Conservation (phyloP, 2,329 filamentous ascomycete species). For the Venturia nashicola region DNA sequence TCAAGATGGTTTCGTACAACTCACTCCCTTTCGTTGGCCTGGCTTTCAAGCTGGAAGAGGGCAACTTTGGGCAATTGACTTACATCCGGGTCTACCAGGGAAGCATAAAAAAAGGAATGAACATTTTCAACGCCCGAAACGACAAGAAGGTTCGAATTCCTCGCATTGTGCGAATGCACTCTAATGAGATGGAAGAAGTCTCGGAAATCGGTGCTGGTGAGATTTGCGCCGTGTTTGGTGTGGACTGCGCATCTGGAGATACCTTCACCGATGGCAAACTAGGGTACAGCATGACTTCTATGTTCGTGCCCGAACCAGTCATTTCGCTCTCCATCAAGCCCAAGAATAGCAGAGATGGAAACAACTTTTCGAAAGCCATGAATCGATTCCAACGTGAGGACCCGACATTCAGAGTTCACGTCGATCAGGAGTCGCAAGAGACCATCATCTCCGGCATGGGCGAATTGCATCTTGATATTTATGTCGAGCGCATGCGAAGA, state of each 20-base stretch:
- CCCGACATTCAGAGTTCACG: constrained; percentile 89
- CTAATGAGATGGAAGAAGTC: constrained; percentile 98
- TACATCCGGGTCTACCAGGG: constrained; percentile 99
- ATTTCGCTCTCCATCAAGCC: constrained; percentile 97
- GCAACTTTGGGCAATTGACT: constrained; percentile 94
- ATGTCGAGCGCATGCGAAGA: constrained; percentile 89
- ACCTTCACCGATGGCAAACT: constrained; percentile 92
- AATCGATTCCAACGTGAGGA: constrained; percentile 97
- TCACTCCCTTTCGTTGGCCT: constrained; percentile 87
- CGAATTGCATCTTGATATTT: constrained; percentile 92
- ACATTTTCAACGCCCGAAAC: constrained; percentile 85
- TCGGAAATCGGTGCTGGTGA: constrained; percentile 86
- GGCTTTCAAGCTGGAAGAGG: constrained; percentile 98
- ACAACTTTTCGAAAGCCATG: constrained; percentile 97
- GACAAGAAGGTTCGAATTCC: constrained; percentile 96
- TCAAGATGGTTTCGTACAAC: constrained; percentile 87
- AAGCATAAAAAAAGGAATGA: constrained; percentile 72
- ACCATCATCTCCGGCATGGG: constrained; percentile 99
- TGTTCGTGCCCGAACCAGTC: constrained; percentile 96
- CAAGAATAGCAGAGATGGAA: constrained; percentile 80
- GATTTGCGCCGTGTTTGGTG: constrained; percentile 96
- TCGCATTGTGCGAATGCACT: constrained; percentile 98
- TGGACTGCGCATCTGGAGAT: constrained; percentile 94
- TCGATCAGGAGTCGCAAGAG: constrained; percentile 85
- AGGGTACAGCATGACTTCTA: constrained; percentile 92